Evolutionary conservation across 306 rosid genomes (phyloP).

Genomic region (Malus sieversii): DNA sequence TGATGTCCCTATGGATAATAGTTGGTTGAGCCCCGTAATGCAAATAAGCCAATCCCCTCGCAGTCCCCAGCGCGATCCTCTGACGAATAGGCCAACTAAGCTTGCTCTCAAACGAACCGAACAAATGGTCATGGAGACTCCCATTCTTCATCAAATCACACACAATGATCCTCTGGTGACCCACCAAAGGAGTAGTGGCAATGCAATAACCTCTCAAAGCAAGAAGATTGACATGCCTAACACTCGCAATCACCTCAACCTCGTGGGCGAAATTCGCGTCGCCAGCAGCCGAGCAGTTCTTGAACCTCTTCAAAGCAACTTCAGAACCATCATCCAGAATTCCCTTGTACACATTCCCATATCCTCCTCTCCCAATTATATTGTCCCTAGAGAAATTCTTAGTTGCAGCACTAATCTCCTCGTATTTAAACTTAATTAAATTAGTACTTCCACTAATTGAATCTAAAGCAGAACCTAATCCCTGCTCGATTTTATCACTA

Average conservation of each 20-base stretch:
- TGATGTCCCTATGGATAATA: slow-evolving; percentile 85
- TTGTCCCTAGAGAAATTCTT: slow-evolving; percentile 61
- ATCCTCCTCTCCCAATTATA: slow-evolving; percentile 85
- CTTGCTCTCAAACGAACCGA: slow-evolving; percentile 41
- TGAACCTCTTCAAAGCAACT: slow-evolving; percentile 86
- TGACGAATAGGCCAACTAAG: slow-evolving; percentile 82
- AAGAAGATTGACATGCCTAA: slow-evolving; percentile 84
- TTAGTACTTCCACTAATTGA: slow-evolving; percentile 63
- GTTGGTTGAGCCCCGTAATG: slow-evolving; percentile 94
- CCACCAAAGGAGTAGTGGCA: slow-evolving; percentile 69
- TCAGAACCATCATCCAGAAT: slow-evolving; percentile 52
- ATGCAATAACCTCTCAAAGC: slow-evolving; percentile 81
- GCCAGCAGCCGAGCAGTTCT: slow-evolving; percentile 87
- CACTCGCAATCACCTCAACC: slow-evolving; percentile 88
- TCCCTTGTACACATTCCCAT: slow-evolving; percentile 90
- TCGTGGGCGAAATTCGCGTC: slow-evolving; percentile 75
- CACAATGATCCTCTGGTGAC: slow-evolving; percentile 91
- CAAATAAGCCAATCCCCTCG: slow-evolving; percentile 86
- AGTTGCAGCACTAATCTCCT: slow-evolving; percentile 66
- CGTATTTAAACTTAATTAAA: slow-evolving; percentile 61
- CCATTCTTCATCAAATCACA: slow-evolving; percentile 94
- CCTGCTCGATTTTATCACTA: slow-evolving; percentile 22
- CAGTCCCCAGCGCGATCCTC: slow-evolving; percentile 72
- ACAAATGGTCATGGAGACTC: slow-evolving; percentile 83
- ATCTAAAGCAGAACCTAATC: slow-evolving; percentile 45